Evolutionary conservation across 768 basidiomycete species (phyloP).

Genomic region (Boletus rubescentipes): DNA sequence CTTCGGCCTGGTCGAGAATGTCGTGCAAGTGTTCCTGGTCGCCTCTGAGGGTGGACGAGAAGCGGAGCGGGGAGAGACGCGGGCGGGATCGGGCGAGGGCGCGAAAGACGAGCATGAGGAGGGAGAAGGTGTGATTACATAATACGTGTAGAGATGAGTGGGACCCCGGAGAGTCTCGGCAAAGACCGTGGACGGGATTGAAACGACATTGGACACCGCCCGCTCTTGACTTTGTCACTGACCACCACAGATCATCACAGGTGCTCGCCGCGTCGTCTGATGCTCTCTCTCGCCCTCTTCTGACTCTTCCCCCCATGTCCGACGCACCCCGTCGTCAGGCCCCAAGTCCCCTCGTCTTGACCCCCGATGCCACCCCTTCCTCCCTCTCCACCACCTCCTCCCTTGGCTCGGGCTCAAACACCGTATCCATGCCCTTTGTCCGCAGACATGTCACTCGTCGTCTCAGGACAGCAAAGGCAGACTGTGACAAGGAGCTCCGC

Average conservation of each 20-base stretch:
- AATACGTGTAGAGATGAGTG: not conserved
- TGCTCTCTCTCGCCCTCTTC: conserved; percentile 14
- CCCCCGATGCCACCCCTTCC: conserved; percentile 49
- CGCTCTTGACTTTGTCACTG: no score
- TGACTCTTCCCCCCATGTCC: conserved; percentile 21
- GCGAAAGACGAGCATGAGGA: conserved; percentile 18
- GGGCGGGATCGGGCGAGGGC: conserved; percentile 8
- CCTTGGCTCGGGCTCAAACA: conserved; percentile 60
- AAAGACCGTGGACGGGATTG: conserved; percentile 5
- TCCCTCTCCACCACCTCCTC: conserved; percentile 8
- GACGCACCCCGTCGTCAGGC: conserved; percentile 48
- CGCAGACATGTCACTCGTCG: conserved; percentile 90
- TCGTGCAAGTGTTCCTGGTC: conserved; percentile 24
- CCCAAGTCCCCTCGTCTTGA: conserved; percentile 81
- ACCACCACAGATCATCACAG: conserved; percentile 10
- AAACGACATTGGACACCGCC: not conserved
- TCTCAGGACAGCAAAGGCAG: conserved; percentile 90
- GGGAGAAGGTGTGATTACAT: conserved; percentile 4
- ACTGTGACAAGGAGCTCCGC: conserved; percentile 95
- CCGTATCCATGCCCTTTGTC: conserved; percentile 91
- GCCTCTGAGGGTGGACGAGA: conserved; percentile 19
- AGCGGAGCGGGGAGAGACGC: not conserved
- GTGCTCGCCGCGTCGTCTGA: conserved; percentile 17
- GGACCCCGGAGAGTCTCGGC: conserved; percentile 24
- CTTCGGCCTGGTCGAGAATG: conserved; percentile 27